Conservation (phyloP, 176 grass and related monocot species). For the Carex kokanica region DNA sequence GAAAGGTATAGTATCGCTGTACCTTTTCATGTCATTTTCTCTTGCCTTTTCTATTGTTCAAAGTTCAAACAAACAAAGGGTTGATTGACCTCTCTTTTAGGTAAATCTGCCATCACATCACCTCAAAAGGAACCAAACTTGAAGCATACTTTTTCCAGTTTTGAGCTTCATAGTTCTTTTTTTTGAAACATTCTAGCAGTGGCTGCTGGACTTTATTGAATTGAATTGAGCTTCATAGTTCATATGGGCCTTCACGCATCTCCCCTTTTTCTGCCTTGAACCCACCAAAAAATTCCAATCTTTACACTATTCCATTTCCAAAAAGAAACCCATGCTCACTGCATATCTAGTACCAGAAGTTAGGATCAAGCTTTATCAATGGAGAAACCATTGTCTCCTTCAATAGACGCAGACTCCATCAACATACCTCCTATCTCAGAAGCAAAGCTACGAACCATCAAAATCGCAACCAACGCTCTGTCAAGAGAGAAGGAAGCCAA, state of each 20-base stretch:
- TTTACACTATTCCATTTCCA: constrained; percentile 32
- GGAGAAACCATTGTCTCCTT: constrained; percentile 48
- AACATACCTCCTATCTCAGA: constrained; percentile 23
- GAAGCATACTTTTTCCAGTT: constrained; percentile 30
- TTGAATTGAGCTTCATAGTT: constrained; percentile 24
- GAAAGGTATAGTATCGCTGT: constrained; percentile 30
- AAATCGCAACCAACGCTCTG: constrained; percentile 53
- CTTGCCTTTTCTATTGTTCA: constrained; percentile 34
- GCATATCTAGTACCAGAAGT: background rate
- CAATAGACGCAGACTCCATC: constrained; percentile 6
- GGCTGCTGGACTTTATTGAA: no score
- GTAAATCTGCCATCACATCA: constrained; percentile 43
- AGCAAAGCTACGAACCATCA: constrained; percentile 30
- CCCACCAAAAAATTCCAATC: constrained; percentile 27
- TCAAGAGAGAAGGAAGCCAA: constrained; percentile 69
- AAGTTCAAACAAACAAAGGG: constrained; percentile 17
- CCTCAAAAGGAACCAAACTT: constrained; percentile 18
- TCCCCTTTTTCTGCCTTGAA: constrained; percentile 21
- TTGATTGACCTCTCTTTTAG: constrained; percentile 27
- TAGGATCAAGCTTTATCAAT: constrained; percentile 40
- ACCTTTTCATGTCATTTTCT: constrained; percentile 51
- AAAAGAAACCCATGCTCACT: background rate
- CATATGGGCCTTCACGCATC: constrained; percentile 17
- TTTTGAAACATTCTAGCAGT: no score
- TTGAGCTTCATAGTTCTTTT: constrained; percentile 22